Conservation (phyloP, 139 green algal species). For the Chlorella sp. region DNA sequence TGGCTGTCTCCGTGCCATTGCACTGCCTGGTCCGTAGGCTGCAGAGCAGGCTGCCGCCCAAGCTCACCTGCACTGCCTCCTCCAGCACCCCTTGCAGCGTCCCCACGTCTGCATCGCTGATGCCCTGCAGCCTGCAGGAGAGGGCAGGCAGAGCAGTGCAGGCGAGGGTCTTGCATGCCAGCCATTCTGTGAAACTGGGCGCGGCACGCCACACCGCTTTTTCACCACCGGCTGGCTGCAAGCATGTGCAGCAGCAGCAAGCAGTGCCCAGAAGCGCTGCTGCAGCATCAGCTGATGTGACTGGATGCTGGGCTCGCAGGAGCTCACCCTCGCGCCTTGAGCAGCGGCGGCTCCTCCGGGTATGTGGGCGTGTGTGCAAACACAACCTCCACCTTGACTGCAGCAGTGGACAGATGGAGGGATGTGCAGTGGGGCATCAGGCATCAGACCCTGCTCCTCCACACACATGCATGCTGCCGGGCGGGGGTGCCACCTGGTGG, state of each 20-base stretch:
- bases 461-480: too few species aligned
- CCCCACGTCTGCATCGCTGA: conserved; percentile 73
- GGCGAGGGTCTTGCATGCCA: too few species aligned
- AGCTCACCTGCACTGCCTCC: conserved; percentile 55
- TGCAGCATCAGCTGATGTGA: too few species aligned
- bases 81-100: conserved; percentile 50
- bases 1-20: too few species aligned
- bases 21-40: too few species aligned
- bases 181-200: too few species aligned
- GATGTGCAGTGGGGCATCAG: background rate
- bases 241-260: too few species aligned
- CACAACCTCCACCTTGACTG: conserved; percentile 47
- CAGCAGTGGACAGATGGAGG: background rate
- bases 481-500: background rate
- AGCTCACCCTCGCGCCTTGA: conserved; percentile 56
- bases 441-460: background rate
- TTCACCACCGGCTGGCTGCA: too few species aligned
- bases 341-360: conserved; percentile 56
- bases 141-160: too few species aligned
- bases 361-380: conserved; percentile 62
- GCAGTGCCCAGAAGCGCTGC: too few species aligned
- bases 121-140: conserved; percentile 59
- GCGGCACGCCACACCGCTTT: too few species aligned
- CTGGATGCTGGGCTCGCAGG: too few species aligned
- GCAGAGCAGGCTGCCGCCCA: conserved; percentile 50